Conservation (phyloP, 768 basidiomycete genomes). For the Lentinula boryana region DNA sequence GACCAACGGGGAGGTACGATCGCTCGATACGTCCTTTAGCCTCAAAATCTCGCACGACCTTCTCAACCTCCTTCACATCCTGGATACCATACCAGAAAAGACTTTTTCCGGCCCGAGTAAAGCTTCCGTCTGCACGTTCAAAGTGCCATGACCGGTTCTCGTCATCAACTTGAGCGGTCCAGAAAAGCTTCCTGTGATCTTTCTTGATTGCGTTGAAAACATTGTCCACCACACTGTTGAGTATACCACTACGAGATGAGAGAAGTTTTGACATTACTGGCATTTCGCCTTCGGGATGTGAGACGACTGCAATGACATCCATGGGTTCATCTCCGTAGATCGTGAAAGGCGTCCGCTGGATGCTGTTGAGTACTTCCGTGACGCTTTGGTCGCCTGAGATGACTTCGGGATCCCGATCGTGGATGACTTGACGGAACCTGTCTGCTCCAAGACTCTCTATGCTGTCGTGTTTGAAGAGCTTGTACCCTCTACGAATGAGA, state of each 20-base stretch:
- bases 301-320: conserved; percentile 91
- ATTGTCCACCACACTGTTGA: conserved; percentile 95
- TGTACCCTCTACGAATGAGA: conserved; percentile 96
- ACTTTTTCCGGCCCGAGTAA: conserved; percentile 89
- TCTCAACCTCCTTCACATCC: conserved; percentile 89
- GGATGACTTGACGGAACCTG: conserved; percentile 89
- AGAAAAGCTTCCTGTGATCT: conserved; percentile 90
- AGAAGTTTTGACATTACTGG: conserved; percentile 94
- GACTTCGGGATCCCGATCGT: conserved; percentile 94
- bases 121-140: conserved; percentile 95
- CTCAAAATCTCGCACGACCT: conserved; percentile 69
- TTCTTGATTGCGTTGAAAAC: conserved; percentile 96
- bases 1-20: conserved; percentile 84
- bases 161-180: conserved; percentile 96
- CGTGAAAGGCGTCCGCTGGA: conserved; percentile 82
- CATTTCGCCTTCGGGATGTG: conserved; percentile 81
- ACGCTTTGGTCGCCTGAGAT: conserved; percentile 78
- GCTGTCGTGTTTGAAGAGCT: conserved; percentile 83
- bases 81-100: conserved; percentile 98
- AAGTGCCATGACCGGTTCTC: conserved; percentile 99
- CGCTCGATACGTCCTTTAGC: conserved; percentile 79
- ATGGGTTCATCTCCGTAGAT: conserved; percentile 99
- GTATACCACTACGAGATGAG: conserved; percentile 77
- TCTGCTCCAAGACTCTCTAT: conserved; percentile 87
- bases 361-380: conserved; percentile 75